Evolutionary conservation across 805 yeast species (phyloP).

Genomic region (Metschnikowia picachoensis): DNA sequence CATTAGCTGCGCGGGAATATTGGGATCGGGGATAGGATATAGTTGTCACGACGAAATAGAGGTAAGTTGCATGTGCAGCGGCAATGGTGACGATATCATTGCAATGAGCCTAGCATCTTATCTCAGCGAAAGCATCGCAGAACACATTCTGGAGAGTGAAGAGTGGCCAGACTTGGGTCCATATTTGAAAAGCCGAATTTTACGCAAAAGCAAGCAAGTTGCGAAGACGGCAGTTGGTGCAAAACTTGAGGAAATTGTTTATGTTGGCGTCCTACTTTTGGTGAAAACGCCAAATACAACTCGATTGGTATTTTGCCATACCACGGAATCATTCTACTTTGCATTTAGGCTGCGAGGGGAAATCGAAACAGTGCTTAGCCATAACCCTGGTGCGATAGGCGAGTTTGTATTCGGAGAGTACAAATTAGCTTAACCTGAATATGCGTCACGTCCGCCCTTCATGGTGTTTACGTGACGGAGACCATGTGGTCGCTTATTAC

Average conservation of each 20-base stretch:
- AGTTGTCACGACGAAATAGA: conserved; percentile 16
- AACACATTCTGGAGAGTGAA: conserved; percentile 7
- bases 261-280: conserved; percentile 32
- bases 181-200: conserved; percentile 18
- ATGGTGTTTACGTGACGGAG: too few species aligned
- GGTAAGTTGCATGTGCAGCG: conserved; percentile 44
- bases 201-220: conserved; percentile 8
- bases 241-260: conserved; percentile 15
- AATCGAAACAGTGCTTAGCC: conserved; percentile 18
- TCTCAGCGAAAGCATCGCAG: conserved; percentile 18
- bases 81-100: conserved; percentile 56
- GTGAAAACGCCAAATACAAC: neutral
- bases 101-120: conserved; percentile 36
- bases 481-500: too few species aligned
- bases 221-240: conserved; percentile 13
- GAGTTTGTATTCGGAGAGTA: conserved; percentile 17
- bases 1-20: conserved; percentile 51
- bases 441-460: too few species aligned
- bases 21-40: conserved; percentile 43
- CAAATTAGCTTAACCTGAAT: neutral
- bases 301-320: conserved; percentile 17
- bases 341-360: conserved; percentile 17
- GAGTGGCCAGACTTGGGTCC: conserved; percentile 20
- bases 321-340: conserved; percentile 22
- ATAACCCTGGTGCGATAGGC: conserved; percentile 5